Evolutionary conservation across 2,329 filamentous ascomycete species (phyloP).

Genomic region (Aspergillus tubingensis): DNA sequence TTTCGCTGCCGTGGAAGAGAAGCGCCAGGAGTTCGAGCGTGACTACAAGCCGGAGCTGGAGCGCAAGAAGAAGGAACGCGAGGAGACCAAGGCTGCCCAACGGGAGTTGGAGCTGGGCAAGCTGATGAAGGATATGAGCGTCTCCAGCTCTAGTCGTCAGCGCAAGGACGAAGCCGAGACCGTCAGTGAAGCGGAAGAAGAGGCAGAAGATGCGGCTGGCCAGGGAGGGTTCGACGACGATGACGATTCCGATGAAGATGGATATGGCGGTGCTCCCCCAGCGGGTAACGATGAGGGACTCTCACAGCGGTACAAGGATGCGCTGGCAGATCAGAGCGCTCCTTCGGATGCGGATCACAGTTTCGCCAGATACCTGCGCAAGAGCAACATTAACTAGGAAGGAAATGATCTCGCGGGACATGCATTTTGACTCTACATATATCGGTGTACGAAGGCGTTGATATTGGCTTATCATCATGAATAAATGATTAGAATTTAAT

Average conservation of each 20-base stretch:
- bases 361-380: conserved; percentile 53
- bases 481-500: conserved; percentile 4
- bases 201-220: conserved; percentile 42
- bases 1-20: conserved; percentile 83
- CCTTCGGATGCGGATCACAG: conserved; percentile 52
- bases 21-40: conserved; percentile 81
- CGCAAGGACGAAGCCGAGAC: conserved; percentile 41
- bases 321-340: conserved; percentile 59
- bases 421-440: neutral
- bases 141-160: conserved; percentile 47
- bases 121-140: conserved; percentile 91
- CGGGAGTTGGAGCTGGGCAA: conserved; percentile 83
- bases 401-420: neutral
- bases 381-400: conserved; percentile 36
- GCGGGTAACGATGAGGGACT: conserved; percentile 66
- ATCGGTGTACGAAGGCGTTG: conserved; percentile 9
- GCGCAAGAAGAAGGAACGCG: conserved; percentile 71
- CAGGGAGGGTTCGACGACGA: conserved; percentile 46
- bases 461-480: neutral
- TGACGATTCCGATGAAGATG: conserved; percentile 54
- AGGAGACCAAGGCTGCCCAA: conserved; percentile 69
- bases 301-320: conserved; percentile 74
- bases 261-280: conserved; percentile 62
- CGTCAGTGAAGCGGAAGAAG: conserved; percentile 54
- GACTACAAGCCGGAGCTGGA: conserved; percentile 95